Evolutionary conservation across 2,329 filamentous ascomycete genomes (phyloP), one percentile per base, ranked within the genome.

Genomic region (Botryotinia calthae): DNA sequence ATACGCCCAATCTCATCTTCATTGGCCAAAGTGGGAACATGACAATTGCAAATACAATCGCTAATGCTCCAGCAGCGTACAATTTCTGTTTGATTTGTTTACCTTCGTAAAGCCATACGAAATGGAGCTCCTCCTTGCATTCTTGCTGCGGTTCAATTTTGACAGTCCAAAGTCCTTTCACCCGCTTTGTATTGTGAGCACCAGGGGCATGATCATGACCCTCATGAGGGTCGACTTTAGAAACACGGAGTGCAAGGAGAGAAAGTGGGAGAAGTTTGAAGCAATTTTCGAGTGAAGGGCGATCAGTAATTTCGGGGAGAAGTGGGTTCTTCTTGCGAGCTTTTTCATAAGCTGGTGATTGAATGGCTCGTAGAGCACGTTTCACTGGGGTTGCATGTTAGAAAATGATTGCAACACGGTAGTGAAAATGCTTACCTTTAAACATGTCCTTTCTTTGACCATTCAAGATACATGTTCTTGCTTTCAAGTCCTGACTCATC

Each of bases 361-460:
- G 87, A 71, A 99, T 87, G 42, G 93, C 94, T 79, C 96, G 93
- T 75, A 99, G 91, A 58, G 96, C 96, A 81, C 96, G 93, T 87
- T 98, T 98, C 82, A 99, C 96, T 97, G 71, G 58, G 34, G 34
- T 34, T 54, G 22, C 9, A 72, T 77, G 73, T 80, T 64, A 54
- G 34, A 42, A 20, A 25, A 16, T 20, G 62, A 61, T 14, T 8
- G 18, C 31, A 56, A 16, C 9, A 51, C 25, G 37, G 59, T 25
- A 61, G n/a, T 65, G 63, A 61, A 64, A 67, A 54, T 2, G 22
- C 81, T 67, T 85, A 95, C 94, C 94, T 87, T 91, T 92, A 84
- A 99, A 98, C 93, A 99, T 97, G 77, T 99, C 95, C 84, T 97
- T 98, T 79, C 96, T 89, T 86, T 98, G 95, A 79, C 96, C 96